phyloP scores from a whole-genome alignment of 2,329 filamentous ascomycete genomes.

The Botrytis elliptica region DNA sequence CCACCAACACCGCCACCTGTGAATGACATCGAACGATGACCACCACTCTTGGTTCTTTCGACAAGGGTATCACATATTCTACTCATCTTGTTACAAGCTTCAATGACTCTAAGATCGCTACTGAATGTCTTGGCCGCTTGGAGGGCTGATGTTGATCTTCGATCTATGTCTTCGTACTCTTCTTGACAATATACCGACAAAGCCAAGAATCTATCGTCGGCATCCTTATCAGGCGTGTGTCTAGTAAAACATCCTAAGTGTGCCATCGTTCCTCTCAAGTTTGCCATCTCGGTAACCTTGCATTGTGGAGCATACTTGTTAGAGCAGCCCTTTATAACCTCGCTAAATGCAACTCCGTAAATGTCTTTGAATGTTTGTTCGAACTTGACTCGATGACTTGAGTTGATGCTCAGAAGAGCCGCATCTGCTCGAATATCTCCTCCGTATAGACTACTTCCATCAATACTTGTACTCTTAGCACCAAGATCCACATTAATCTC shows the following conservation, averaged over 20 bases:
- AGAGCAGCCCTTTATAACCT: background rate
- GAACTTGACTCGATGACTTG: background rate
- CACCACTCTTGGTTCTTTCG: background rate
- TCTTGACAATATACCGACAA: background rate
- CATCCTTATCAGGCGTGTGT: background rate
- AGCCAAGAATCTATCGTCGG: background rate
- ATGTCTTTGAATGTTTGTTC: background rate
- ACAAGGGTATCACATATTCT: background rate
- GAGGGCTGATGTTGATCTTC: background rate
- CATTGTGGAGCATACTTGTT: background rate
- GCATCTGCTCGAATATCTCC: conserved; percentile 4
- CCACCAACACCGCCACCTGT: background rate
- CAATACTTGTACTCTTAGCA: too few species aligned
- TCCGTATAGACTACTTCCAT: too few species aligned
- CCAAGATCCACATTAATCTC: background rate
- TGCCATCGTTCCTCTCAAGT: conserved; percentile 2
- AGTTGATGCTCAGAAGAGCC: background rate
- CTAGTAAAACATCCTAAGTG: background rate
- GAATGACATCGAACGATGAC: background rate
- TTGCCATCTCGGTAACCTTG: background rate
- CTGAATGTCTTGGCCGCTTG: background rate
- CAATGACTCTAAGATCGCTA: background rate
- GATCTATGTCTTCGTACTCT: background rate
- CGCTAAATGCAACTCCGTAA: background rate
- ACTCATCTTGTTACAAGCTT: background rate